A percentile compares a stretch with the other conserved stretches of the same genome.
phyloP scores from a whole-genome alignment of 2,329 filamentous ascomycete species.

The Triangularia setosa region DNA sequence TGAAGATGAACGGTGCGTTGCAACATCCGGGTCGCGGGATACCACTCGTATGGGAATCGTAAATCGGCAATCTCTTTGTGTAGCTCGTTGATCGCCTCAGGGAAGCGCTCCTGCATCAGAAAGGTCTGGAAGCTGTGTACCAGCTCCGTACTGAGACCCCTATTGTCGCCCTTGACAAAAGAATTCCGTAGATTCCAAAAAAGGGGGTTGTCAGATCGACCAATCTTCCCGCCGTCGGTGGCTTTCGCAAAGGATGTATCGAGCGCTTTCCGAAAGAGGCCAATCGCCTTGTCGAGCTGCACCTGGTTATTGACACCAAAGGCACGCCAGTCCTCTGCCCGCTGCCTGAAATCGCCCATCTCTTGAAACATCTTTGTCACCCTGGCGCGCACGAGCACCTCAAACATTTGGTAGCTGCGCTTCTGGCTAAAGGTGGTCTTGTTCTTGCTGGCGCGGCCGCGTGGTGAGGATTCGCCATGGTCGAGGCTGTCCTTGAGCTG shows the following conservation, averaged over 20 bases:
- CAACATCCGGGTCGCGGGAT: conserved; percentile 72
- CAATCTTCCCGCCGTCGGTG: conserved; percentile 32
- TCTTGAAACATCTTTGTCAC: conserved; percentile 36
- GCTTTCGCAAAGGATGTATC: conserved; percentile 45
- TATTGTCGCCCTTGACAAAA: conserved; percentile 51
- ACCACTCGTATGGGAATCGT: conserved; percentile 90
- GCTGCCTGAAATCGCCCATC: conserved; percentile 26
- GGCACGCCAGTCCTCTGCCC: conserved; percentile 29
- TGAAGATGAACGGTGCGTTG: conserved; percentile 86
- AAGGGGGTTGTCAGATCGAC: conserved; percentile 46
- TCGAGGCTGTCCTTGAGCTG: conserved; percentile 8
- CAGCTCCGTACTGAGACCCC: conserved; percentile 54
- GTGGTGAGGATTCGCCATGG: neutral
- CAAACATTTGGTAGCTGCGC: conserved; percentile 28
- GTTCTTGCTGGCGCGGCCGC: neutral
- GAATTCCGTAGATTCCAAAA: conserved; percentile 57
- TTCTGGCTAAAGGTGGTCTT: neutral
- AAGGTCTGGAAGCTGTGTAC: conserved; percentile 66
- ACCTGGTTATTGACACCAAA: conserved; percentile 37
- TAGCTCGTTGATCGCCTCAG: conserved; percentile 50
- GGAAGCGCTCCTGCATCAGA: conserved; percentile 54
- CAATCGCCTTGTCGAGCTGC: conserved; percentile 43
- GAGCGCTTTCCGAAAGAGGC: conserved; percentile 44
- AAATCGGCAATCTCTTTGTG: conserved; percentile 73
- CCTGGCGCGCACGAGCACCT: conserved; percentile 27